phyloP scores from a whole-genome alignment of 2,329 filamentous ascomycete genomes.

The Aspergillus luchuensis region DNA sequence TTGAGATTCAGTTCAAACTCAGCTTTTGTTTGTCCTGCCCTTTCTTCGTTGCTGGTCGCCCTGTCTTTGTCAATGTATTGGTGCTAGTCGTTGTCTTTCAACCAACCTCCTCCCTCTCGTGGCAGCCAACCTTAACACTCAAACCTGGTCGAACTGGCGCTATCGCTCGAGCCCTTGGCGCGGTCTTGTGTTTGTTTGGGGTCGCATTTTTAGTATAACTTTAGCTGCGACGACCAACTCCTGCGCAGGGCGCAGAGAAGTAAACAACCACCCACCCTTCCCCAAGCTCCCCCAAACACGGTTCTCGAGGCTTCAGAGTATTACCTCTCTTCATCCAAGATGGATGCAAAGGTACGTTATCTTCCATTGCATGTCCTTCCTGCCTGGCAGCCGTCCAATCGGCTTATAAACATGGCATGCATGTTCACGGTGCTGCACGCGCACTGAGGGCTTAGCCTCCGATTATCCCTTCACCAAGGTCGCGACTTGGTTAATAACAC shows the following conservation, averaged over 20 bases:
- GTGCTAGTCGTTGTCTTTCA: slow-evolving; percentile 10
- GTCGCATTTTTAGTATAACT: slow-evolving; percentile 23
- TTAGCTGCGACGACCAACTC: slow-evolving; percentile 21
- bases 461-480: background rate
- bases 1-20: background rate
- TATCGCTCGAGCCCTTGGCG: slow-evolving; percentile 18
- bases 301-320: slow-evolving; percentile 17
- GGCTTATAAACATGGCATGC: background rate
- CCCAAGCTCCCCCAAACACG: slow-evolving; percentile 8
- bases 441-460: slow-evolving; percentile 2
- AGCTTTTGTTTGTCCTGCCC: slow-evolving; percentile 9
- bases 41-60: background rate
- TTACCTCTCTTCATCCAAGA: slow-evolving; percentile 25
- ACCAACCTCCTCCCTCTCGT: slow-evolving; percentile 17
- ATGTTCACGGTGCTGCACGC: slow-evolving; percentile 14
- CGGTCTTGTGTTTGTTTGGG: slow-evolving; percentile 28
- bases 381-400: background rate
- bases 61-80: slow-evolving; percentile 4
- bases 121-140: slow-evolving; percentile 9
- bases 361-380: slow-evolving; percentile 16
- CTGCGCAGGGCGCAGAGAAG: slow-evolving; percentile 19
- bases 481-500: background rate
- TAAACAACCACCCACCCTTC: slow-evolving; percentile 23
- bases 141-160: slow-evolving; percentile 7
- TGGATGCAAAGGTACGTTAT: slow-evolving; percentile 53